These are phyloP conservation scores for Pythium brachiatum DNA, from an alignment of 352 stramenopile genomes.

Conservation along the genomic window DNA sequence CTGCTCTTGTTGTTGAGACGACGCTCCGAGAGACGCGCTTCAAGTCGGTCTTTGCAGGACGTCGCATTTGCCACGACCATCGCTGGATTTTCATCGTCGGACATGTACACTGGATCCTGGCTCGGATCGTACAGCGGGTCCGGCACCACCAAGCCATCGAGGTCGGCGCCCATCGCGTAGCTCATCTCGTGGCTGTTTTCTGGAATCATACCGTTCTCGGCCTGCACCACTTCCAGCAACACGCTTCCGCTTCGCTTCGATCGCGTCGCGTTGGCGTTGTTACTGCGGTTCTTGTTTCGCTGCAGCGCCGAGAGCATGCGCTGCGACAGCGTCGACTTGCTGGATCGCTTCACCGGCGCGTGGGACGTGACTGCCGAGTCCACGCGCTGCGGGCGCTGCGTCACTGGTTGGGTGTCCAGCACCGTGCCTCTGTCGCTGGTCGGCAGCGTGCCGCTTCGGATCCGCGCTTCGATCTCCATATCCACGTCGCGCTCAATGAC, in stretches of 20 bases:
- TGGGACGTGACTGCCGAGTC: slow-evolving; percentile 6
- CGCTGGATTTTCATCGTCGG: slow-evolving; percentile 9
- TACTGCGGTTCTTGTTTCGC: slow-evolving; percentile 26
- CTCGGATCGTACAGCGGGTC: slow-evolving; percentile 23
- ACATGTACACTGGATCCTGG: slow-evolving; percentile 21
- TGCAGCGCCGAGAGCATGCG: slow-evolving; percentile 60
- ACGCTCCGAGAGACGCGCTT: slow-evolving; percentile 66
- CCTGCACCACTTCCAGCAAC: slow-evolving; percentile 19
- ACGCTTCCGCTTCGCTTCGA: slow-evolving; percentile 20
- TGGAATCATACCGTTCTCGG: slow-evolving; percentile 4
- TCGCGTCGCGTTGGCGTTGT: neutral
- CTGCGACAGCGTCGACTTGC: slow-evolving; percentile 49
- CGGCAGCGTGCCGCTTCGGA: slow-evolving; percentile 30
- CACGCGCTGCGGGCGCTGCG: neutral
- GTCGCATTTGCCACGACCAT: neutral
- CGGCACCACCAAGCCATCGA: slow-evolving; percentile 19
- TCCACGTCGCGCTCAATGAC: slow-evolving; percentile 69
- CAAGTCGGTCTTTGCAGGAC: slow-evolving; percentile 48
- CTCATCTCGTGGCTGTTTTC: slow-evolving; percentile 7
- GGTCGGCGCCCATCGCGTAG: slow-evolving; percentile 17
- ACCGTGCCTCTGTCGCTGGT: slow-evolving; percentile 17
- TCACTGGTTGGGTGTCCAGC: neutral
- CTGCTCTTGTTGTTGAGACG: slow-evolving; percentile 28
- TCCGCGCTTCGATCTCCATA: slow-evolving; percentile 64
- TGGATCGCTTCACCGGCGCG: slow-evolving; percentile 14